Evolutionary conservation across 306 rosid species (phyloP), one percentile per base, ranked within the genome.

Genomic region (Spatholobus suberectus): DNA sequence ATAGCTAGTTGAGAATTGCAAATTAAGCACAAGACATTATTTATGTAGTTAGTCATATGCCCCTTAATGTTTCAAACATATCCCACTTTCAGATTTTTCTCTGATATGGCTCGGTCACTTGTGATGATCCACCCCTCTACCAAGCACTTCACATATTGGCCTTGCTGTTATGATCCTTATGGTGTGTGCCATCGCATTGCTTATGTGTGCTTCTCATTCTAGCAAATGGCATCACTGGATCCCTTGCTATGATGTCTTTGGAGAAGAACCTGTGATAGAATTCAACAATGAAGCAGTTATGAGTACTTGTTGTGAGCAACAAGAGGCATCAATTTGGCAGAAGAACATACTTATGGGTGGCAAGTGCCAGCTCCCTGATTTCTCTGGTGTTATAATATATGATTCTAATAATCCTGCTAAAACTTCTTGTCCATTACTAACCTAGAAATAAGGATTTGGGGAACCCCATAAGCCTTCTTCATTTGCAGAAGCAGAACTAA

Each of bases 141-240:
- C 85, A 47, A 86, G 32, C 84, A 46, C 89, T 59, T 49, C 87
- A 86, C 86, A 87, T 8, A 38, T 85, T 46, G 88, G 83, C 24
- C 38, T 91, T 46, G 83, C 89, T 8, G 85, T 72, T 0, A 79
- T 87, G 78, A 89, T 85, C 80, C 90, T 95, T 51, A 66, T 86
- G 40, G 15, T 90, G 29, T 93, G 93, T 71, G 93, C 87, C 40
- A 18, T 87, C 52, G 94, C 91, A 2, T 17, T 95, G 87, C 78
- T 95, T 67, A 89, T 93, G 97, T 92, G 97, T 70, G 98, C 97
- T 70, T 95, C 98, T 46, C 96, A 87, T 78, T 89, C 93, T 0
- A 87, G 84, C 49, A 88, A 67, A 83, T 73, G 91, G 89, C 86
- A 71, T 0, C 85, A 66, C 0, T 93, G 96, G 98, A 76, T 47